Evolutionary conservation across 768 basidiomycete genomes (phyloP).

Genomic region (Pseudohyphozyma bogoriensis): DNA sequence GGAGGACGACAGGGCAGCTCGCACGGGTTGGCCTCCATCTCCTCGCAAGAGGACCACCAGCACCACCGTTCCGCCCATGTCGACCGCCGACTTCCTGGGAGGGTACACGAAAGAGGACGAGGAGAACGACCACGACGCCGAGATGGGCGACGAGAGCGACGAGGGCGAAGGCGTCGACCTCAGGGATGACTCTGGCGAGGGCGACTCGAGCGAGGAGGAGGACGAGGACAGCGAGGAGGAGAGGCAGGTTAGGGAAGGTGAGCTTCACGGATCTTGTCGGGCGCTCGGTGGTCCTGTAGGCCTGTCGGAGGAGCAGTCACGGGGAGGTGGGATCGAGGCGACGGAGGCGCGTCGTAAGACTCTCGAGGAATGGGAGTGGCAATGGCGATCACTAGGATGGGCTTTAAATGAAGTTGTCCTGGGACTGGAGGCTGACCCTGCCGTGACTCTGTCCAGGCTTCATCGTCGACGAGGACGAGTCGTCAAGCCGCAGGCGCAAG

Average conservation of each 20-base stretch:
- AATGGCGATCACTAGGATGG: not conserved
- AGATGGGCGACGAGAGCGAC: not conserved
- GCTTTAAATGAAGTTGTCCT: no score
- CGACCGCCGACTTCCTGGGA: not conserved
- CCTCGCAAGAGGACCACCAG: no score
- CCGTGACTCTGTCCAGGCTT: slow-evolving; percentile 5
- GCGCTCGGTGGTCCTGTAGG: no score
- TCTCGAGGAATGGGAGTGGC: no score
- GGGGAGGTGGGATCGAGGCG: not conserved
- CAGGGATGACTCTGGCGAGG: not conserved
- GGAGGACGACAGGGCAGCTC: no score
- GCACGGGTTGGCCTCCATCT: not conserved
- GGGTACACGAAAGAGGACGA: not conserved
- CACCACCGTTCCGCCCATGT: not conserved
- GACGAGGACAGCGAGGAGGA: slow-evolving; percentile 25
- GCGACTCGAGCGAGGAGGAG: slow-evolving; percentile 23
- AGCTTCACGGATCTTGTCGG: no score
- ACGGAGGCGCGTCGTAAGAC: not conserved
- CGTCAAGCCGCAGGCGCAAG: slow-evolving; percentile 2
- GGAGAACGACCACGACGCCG: not conserved
- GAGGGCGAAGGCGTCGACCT: not conserved
- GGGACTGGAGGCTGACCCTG: not conserved
- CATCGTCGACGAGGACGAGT: slow-evolving; percentile 29
- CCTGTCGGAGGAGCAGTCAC: not conserved
- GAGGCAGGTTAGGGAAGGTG: slow-evolving; percentile 18